phyloP scores from a whole-genome alignment of 345 rosid species.

The Chamaenerion angustifolium region DNA sequence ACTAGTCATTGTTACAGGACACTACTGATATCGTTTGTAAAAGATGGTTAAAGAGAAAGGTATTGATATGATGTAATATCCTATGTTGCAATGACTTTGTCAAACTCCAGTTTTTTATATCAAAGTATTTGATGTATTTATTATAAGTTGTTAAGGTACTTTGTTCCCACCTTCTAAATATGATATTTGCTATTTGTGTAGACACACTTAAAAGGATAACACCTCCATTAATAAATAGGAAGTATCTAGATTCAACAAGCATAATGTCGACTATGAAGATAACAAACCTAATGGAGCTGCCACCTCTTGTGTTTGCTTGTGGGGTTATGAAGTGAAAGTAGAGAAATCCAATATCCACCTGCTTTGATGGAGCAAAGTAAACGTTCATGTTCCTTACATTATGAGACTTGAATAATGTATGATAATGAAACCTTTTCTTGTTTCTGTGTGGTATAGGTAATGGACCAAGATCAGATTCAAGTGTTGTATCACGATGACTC shows the following conservation, averaged over 20 bases:
- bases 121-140: too few relatives aligned
- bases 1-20: constrained; percentile 69
- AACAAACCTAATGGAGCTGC: constrained; percentile 49
- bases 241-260: constrained; percentile 24
- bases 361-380: constrained; percentile 47
- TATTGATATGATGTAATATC: constrained; percentile 3
- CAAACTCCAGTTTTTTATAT: constrained; percentile 2
- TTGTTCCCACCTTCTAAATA: too few relatives aligned
- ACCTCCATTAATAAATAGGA: neutral
- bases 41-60: constrained; percentile 53
- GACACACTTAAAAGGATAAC: too few relatives aligned
- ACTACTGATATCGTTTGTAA: constrained; percentile 41
- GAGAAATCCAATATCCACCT: constrained; percentile 43
- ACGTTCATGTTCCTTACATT: too few relatives aligned
- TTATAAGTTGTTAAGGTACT: too few relatives aligned
- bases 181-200: too few relatives aligned
- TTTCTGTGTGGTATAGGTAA: too few relatives aligned
- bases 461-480: too few relatives aligned
- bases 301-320: constrained; percentile 42
- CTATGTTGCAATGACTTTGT: neutral
- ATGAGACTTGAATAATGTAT: too few relatives aligned
- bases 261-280: constrained; percentile 27
- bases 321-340: constrained; percentile 16
- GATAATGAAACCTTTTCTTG: too few relatives aligned
- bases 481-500: too few relatives aligned